Percentiles rank a stretch among this genome's conserved stretches.
Evolutionary conservation across 805 yeast genomes (phyloP).

Genomic region (Candida anglica): DNA sequence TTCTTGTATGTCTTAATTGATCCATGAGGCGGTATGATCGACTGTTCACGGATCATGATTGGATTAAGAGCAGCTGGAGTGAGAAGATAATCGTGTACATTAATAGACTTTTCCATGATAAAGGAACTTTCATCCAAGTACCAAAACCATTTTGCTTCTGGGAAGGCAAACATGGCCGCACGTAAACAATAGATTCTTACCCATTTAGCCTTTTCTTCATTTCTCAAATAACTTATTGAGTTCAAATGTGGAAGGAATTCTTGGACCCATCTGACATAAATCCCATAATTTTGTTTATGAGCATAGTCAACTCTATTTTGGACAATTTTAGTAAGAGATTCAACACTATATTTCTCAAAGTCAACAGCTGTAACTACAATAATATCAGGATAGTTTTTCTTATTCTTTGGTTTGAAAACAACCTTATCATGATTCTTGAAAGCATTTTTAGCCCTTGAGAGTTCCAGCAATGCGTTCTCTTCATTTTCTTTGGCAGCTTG

Average conservation of each 20-base stretch:
- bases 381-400: constrained; percentile 52
- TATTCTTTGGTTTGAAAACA: constrained; percentile 37
- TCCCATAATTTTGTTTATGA: constrained; percentile 72
- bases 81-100: constrained; percentile 57
- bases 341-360: constrained; percentile 58
- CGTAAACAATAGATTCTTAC: constrained; percentile 59
- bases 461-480: constrained; percentile 42
- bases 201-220: constrained; percentile 53
- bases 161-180: constrained; percentile 93
- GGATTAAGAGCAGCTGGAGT: constrained; percentile 58
- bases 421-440: constrained; percentile 66
- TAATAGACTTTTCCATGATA: constrained; percentile 66
- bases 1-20: constrained; percentile 65
- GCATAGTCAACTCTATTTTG: constrained; percentile 91
- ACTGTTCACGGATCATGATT: constrained; percentile 63
- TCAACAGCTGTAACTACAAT: constrained; percentile 79
- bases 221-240: constrained; percentile 35
- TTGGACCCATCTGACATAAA: constrained; percentile 80
- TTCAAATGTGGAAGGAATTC: constrained; percentile 69
- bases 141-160: constrained; percentile 89
- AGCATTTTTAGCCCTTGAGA: constrained; percentile 45
- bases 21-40: constrained; percentile 68
- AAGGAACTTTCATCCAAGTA: constrained; percentile 75
- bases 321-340: constrained; percentile 62
- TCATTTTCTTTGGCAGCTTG: constrained; percentile 42